Evolutionary conservation across 139 green algal species (phyloP).

Genomic region (Chlorella sorokiniana): DNA sequence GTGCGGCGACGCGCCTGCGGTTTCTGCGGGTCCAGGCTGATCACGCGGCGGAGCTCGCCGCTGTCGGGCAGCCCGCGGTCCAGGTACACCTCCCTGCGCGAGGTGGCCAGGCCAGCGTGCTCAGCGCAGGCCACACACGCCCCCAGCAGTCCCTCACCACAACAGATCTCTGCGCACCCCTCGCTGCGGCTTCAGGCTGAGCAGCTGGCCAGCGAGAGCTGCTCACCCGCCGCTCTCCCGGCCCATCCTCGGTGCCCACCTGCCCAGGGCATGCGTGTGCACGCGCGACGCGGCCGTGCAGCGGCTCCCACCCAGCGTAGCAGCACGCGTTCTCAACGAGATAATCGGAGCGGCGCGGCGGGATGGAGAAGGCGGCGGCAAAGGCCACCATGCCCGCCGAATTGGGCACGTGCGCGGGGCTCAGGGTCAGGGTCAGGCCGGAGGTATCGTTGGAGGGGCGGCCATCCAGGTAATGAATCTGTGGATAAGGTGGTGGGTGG

Average conservation of each 20-base stretch:
- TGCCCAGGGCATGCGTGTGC: conserved; percentile 85
- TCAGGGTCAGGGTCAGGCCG: conserved; percentile 69
- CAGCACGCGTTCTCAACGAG: conserved; percentile 80
- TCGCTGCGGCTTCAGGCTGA: too few relatives aligned
- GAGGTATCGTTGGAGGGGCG: conserved; percentile 64
- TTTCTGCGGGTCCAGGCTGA: conserved; percentile 54
- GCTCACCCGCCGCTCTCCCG: too few relatives aligned
- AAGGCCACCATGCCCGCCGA: conserved; percentile 75
- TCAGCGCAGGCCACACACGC: neutral
- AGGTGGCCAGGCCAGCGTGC: too few relatives aligned
- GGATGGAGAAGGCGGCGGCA: conserved; percentile 70
- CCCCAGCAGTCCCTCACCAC: neutral
- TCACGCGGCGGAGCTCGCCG: conserved; percentile 3
- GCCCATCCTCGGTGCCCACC: too few relatives aligned
- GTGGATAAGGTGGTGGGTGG: neutral
- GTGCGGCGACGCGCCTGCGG: conserved; percentile 38
- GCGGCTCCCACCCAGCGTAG: conserved; percentile 70
- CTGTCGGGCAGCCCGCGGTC: neutral
- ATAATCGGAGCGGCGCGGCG: conserved; percentile 47
- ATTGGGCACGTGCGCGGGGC: conserved; percentile 50
- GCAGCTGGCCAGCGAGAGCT: too few relatives aligned
- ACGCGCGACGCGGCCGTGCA: conserved; percentile 77
- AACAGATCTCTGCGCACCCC: too few relatives aligned
- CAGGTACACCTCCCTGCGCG: conserved; percentile 22
- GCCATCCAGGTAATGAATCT: conserved; percentile 76